phyloP scores from a whole-genome alignment of 2,329 filamentous ascomycete genomes.

The Fusarium torreyae region DNA sequence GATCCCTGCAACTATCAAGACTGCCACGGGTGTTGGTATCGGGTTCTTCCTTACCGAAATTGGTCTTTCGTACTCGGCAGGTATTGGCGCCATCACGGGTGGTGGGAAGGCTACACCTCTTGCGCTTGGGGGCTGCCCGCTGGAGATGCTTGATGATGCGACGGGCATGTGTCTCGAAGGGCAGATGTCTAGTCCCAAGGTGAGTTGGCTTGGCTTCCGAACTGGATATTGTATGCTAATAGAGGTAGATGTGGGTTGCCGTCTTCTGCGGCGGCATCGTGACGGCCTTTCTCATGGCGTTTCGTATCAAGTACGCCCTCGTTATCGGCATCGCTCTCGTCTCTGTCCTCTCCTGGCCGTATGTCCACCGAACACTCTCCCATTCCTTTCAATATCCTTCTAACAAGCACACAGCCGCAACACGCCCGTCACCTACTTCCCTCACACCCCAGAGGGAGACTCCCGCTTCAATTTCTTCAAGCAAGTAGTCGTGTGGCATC shows the following conservation, averaged over 20 bases:
- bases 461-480: constrained; percentile 80
- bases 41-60: constrained; percentile 76
- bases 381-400: neutral
- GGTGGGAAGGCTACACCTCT: constrained; percentile 76
- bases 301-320: constrained; percentile 81
- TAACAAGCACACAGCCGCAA: constrained; percentile 64
- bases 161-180: constrained; percentile 68
- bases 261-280: constrained; percentile 85
- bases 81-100: constrained; percentile 87
- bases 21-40: constrained; percentile 75
- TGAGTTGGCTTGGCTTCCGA: constrained; percentile 49
- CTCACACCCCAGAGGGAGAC: constrained; percentile 74
- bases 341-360: constrained; percentile 83
- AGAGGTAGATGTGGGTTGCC: constrained; percentile 81
- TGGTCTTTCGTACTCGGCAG: constrained; percentile 81
- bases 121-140: constrained; percentile 80
- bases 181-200: constrained; percentile 84
- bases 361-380: constrained; percentile 4
- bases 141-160: constrained; percentile 63
- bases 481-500: constrained; percentile 79
- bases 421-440: constrained; percentile 81
- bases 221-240: constrained; percentile 10
- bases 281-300: constrained; percentile 85
- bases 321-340: constrained; percentile 81
- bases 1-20: constrained; percentile 76